Evolutionary conservation across 805 yeast genomes (phyloP).

Genomic region (Yamadazyma sp.): DNA sequence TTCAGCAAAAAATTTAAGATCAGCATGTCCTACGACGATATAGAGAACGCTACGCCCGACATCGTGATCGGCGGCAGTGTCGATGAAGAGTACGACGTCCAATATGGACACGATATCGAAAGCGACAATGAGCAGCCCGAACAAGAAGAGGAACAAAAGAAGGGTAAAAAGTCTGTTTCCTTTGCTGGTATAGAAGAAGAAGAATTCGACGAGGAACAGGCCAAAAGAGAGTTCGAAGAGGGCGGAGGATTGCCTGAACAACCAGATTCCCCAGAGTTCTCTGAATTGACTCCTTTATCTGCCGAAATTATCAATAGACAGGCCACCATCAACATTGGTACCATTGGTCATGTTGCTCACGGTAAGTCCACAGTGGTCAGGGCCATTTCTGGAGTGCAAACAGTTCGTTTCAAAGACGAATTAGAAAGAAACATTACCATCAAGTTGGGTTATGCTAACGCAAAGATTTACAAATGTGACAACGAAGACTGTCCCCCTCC

Average conservation of each 20-base stretch:
- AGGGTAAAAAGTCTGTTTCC: conserved; percentile 71
- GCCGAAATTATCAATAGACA: conserved; percentile 98
- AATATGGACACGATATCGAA: conserved; percentile 54
- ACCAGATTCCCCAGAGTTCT: conserved; percentile 84
- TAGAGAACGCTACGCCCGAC: conserved; percentile 83
- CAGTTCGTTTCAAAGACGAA: conserved; percentile 98
- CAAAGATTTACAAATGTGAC: conserved; percentile 93
- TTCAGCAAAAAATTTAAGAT: conserved; percentile 10
- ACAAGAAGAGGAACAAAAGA: conserved; percentile 43
- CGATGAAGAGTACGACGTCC: conserved; percentile 38
- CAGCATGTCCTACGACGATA: conserved; percentile 68
- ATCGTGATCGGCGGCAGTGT: conserved; percentile 66
- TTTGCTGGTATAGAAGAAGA: conserved; percentile 73
- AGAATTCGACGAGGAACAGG: conserved; percentile 72
- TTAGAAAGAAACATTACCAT: conserved; percentile 98
- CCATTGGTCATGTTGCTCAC: conserved; percentile 95
- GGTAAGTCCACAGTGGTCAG: conserved; percentile 92
- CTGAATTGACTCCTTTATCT: conserved; percentile 78
- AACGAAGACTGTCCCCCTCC: conserved; percentile 87
- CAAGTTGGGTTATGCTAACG: conserved; percentile 98
- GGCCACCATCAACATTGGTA: conserved; percentile 98
- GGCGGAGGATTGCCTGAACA: conserved; percentile 99
- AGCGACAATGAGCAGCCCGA: conserved; percentile 46
- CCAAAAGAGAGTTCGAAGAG: conserved; percentile 86
- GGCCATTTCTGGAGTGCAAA: conserved; percentile 97